Evolutionary conservation across 176 grass and related monocot genomes (phyloP).

Genomic region (Cenchrus purpureus): DNA sequence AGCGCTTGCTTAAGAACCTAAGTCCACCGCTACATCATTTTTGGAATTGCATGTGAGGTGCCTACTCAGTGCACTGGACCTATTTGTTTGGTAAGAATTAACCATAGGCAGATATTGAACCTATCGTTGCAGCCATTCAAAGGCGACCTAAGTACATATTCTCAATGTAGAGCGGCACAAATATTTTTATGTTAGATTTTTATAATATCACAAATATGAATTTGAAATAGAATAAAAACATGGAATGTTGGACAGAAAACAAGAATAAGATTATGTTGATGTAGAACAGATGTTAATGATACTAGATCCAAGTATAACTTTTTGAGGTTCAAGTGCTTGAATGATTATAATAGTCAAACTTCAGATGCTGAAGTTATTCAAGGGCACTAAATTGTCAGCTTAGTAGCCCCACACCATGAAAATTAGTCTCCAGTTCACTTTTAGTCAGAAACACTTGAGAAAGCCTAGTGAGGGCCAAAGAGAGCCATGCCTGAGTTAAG

Average conservation of each 20-base stretch:
- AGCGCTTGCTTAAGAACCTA: conserved; percentile 37
- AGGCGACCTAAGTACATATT: neutral
- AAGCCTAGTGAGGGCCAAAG: no score
- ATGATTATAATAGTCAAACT: neutral
- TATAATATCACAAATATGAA: no score
- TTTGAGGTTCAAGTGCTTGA: neutral
- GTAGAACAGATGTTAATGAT: neutral
- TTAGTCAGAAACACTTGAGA: no score
- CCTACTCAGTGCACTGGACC: conserved; percentile 27
- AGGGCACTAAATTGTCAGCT: neutral
- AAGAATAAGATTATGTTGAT: neutral
- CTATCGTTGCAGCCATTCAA: conserved; percentile 47
- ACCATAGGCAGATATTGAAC: conserved; percentile 32
- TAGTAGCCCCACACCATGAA: neutral
- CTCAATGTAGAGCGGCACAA: no score
- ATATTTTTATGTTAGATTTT: no score
- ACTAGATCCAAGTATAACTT: neutral
- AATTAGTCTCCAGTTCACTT: neutral
- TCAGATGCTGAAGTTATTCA: neutral
- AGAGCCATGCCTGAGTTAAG: no score
- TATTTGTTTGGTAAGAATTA: conserved; percentile 37
- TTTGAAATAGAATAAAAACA: no score
- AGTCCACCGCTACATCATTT: conserved; percentile 26
- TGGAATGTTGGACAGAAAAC: no score
- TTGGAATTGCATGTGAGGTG: conserved; percentile 42